Evolutionary conservation across 2,329 filamentous ascomycete species (phyloP), one percentile per base, ranked within the genome.

Genomic region (Rugonectria rugulosa): DNA sequence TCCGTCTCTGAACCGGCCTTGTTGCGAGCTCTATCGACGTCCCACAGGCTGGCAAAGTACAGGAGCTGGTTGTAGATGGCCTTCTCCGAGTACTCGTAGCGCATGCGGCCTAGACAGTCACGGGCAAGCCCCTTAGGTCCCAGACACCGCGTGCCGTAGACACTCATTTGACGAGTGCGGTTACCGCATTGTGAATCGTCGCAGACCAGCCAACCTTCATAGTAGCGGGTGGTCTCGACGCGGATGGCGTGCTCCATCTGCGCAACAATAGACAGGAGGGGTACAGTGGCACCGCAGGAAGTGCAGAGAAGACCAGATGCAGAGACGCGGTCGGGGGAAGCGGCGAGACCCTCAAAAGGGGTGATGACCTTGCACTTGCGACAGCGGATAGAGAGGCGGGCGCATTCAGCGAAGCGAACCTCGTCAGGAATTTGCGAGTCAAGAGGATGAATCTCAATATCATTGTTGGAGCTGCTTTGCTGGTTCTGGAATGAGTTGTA

Each of bases 351-450:
- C 63, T 93, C 89, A 71, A 95, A 99, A 0, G 82, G 74, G 14
- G 88, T 88, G 1, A 81, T 79, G 36, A 84, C 77, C 68, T 90
- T 91, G 82, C 95, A 99, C 57, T 81, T 81, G 60, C 92, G 86
- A 77, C 95, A 99, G 53, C 88, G 88, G 41, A 99, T 83, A 10
- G 81, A 81, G 5, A 99, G 81, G 12, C 92, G 87, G 14, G 84
- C 79, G 66, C 92, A 92, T 68, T 93, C 87, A 64, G 88, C 86
- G 76, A 97, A 99, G 53, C 95, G 91, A 44, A 97, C 85, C 23
- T 89, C 87, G 70, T 99, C 95, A 2, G 94, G 91, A 59, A 98
- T 92, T 70, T 97, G 95, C 6, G 91, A 95, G 74, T 99, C 95
- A 2, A 99, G 84, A 1, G 94, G 93, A 69, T 93, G 90, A 62